Evolutionary conservation across 345 rosid genomes (phyloP).

Genomic region (Punica granatum): DNA sequence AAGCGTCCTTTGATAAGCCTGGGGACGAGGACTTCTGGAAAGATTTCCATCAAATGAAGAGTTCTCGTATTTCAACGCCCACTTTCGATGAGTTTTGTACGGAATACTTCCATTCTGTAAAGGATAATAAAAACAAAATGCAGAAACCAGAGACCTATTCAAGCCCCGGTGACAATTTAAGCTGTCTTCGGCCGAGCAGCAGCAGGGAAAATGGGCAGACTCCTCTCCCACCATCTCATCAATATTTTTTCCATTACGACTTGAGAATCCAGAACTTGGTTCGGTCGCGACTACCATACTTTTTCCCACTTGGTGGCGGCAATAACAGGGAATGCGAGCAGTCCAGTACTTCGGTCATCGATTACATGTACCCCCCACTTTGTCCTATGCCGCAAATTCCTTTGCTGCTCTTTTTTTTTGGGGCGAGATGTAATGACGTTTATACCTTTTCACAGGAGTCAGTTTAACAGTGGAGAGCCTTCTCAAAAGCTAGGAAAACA

Average conservation of each 20-base stretch:
- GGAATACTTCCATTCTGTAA: constrained; percentile 60
- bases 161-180: constrained; percentile 8
- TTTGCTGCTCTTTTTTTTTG: background rate
- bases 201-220: constrained; percentile 19
- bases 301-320: constrained; percentile 42
- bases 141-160: constrained; percentile 19
- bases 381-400: background rate
- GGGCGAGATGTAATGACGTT: background rate
- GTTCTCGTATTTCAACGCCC: constrained; percentile 52
- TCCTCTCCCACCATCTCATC: constrained; percentile 63
- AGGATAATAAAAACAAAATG: constrained; percentile 21
- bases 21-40: constrained; percentile 53
- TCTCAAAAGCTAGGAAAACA: constrained; percentile 29
- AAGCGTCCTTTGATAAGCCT: constrained; percentile 10
- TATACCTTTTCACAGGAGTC: constrained; percentile 44
- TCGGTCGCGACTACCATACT: constrained; percentile 57
- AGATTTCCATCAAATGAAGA: constrained; percentile 42
- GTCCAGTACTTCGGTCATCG: constrained; percentile 32
- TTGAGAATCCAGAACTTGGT: constrained; percentile 55
- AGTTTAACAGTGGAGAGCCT: constrained; percentile 51
- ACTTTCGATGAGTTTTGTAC: constrained; percentile 71
- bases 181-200: constrained; percentile 9
- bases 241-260: constrained; percentile 71
- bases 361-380: constrained; percentile 49
- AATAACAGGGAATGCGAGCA: constrained; percentile 26